Evolutionary conservation across 371 early-diverging fungal genomes (phyloP).

Genomic region (Synchytrium microbalum): DNA sequence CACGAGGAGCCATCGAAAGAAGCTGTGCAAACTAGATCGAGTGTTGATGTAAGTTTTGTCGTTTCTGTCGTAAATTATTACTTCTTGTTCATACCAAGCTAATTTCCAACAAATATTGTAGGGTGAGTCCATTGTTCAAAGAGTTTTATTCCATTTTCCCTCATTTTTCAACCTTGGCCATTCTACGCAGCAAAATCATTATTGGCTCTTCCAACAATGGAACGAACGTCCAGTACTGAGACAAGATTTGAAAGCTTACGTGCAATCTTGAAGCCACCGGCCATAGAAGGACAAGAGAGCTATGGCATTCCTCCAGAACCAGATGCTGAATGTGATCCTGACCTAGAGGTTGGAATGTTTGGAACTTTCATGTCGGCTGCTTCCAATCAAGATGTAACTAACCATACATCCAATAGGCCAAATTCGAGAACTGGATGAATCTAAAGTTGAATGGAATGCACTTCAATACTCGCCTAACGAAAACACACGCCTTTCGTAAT

Average conservation of each 20-base stretch:
- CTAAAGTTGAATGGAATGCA: conserved; percentile 42
- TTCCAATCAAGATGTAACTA: not conserved
- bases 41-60: too few species aligned
- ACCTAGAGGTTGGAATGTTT: conserved; percentile 34
- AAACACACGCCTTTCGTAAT: conserved; percentile 69
- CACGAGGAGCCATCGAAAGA: too few species aligned
- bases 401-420: conserved; percentile 35
- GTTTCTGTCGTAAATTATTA: too few species aligned
- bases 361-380: not conserved
- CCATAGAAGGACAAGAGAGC: not conserved
- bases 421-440: conserved; percentile 53
- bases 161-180: too few species aligned
- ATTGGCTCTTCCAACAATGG: too few species aligned
- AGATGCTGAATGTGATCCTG: conserved; percentile 38
- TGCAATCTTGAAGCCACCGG: not conserved
- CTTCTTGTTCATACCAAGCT: too few species aligned
- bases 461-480: conserved; percentile 59
- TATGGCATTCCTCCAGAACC: conserved; percentile 41
- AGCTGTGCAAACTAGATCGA: too few species aligned
- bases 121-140: too few species aligned
- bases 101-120: too few species aligned
- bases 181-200: too few species aligned
- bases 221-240: not conserved
- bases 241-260: not conserved
- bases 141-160: too few species aligned